phyloP scores from a whole-genome alignment of 148 eudicot genomes.

The Dianthus caryophyllus region DNA sequence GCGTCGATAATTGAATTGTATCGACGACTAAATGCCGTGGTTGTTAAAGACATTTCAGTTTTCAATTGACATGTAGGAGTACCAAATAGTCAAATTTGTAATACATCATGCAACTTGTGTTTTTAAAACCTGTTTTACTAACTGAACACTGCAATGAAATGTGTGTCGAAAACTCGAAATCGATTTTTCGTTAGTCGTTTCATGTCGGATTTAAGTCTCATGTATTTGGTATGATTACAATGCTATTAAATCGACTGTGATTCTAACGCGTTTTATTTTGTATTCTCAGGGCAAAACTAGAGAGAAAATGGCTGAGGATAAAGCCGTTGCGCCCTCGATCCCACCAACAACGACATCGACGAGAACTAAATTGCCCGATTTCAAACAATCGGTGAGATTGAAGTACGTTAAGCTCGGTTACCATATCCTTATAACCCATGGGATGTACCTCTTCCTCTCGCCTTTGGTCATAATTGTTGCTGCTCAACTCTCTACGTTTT shows the following conservation, averaged over 20 bases:
- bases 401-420: slow-evolving; percentile 80
- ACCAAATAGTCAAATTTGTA: background rate
- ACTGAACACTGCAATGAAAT: background rate
- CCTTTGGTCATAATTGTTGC: slow-evolving; percentile 51
- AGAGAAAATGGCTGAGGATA: slow-evolving; percentile 44
- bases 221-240: background rate
- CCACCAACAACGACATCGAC: slow-evolving; percentile 34
- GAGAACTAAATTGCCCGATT: slow-evolving; percentile 53
- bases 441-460: slow-evolving; percentile 55
- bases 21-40: background rate
- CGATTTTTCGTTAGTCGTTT: background rate
- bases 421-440: slow-evolving; percentile 70
- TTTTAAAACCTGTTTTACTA: background rate
- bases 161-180: background rate
- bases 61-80: background rate
- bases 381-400: slow-evolving; percentile 60
- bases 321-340: slow-evolving; percentile 33
- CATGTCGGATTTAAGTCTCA: background rate
- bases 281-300: slow-evolving; percentile 12
- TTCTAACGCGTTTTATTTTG: no score
- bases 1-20: no score
- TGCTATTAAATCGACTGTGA: no score
- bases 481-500: slow-evolving; percentile 59
- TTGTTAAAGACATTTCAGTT: background rate
- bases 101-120: slow-evolving; percentile 3